phyloP scores from a whole-genome alignment of 495 filamentous ascomycete species.

The Aspergillus bridgeri region DNA sequence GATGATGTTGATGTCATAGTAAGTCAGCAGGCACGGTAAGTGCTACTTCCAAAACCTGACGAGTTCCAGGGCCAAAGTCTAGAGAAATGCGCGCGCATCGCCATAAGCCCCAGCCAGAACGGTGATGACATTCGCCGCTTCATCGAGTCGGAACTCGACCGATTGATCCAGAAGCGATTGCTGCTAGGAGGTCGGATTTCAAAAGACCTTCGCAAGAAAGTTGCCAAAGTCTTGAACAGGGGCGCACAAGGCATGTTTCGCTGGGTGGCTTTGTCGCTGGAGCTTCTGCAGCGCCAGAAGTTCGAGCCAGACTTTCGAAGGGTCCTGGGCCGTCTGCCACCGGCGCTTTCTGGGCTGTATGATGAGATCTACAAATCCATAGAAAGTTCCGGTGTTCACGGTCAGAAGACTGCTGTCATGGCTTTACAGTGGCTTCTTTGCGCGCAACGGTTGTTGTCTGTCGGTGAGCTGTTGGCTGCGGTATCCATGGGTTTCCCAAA shows the following conservation, averaged over 20 bases:
- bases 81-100: background rate
- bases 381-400: background rate
- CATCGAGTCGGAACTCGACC: background rate
- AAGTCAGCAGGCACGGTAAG: background rate
- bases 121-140: background rate
- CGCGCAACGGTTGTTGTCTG: background rate
- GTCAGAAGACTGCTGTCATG: background rate
- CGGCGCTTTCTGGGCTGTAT: background rate
- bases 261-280: background rate
- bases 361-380: background rate
- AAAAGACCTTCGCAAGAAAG: background rate
- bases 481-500: background rate
- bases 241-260: background rate
- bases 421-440: background rate
- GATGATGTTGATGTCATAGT: background rate
- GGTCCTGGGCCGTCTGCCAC: background rate
- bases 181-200: background rate
- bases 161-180: background rate
- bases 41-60: background rate
- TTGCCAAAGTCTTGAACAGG: background rate
- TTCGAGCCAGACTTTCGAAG: background rate
- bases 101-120: background rate
- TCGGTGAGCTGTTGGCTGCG: background rate
- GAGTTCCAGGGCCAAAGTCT: background rate
- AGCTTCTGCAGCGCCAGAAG: background rate